A percentile compares a stretch with the other conserved stretches of the same genome.
Evolutionary conservation across 2,329 filamentous ascomycete genomes (phyloP).

Genomic region (Hypoxylon sp.): DNA sequence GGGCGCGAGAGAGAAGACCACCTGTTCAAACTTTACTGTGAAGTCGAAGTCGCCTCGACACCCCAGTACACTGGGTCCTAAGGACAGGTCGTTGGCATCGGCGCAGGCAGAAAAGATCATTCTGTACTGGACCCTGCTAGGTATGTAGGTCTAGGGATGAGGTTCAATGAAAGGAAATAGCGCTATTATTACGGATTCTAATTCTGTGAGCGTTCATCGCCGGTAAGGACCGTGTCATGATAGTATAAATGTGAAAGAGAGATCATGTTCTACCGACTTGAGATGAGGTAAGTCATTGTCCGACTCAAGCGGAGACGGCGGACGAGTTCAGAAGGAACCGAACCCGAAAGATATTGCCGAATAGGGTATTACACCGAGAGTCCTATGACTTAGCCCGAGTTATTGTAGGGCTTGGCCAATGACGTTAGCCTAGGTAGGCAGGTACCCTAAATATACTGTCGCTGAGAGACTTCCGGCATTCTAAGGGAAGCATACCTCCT

Average conservation of each 20-base stretch:
- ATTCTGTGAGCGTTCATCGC: too few species aligned
- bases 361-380: conserved; percentile 23
- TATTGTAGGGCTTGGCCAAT: not conserved
- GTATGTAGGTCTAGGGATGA: not conserved
- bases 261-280: not conserved
- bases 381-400: not conserved
- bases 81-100: conserved; percentile 34
- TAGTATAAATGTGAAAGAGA: not conserved
- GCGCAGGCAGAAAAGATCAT: conserved; percentile 40
- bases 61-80: conserved; percentile 60
- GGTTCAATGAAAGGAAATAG: not conserved
- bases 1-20: conserved; percentile 61
- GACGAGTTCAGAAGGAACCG: not conserved
- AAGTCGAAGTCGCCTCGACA: conserved; percentile 65
- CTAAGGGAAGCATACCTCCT: too few species aligned
- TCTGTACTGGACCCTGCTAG: not conserved
- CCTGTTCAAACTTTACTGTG: conserved; percentile 62
- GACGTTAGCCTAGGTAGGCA: not conserved
- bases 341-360: not conserved
- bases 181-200: too few species aligned
- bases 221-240: not conserved
- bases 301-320: not conserved
- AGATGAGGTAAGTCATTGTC: not conserved
- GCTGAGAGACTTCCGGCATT: too few species aligned
- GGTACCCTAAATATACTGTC: not conserved